A percentile compares a stretch with the other conserved stretches of the same genome.
Conservation (phyloP, 805 yeast species). For the Ogataea populi-albae region DNA sequence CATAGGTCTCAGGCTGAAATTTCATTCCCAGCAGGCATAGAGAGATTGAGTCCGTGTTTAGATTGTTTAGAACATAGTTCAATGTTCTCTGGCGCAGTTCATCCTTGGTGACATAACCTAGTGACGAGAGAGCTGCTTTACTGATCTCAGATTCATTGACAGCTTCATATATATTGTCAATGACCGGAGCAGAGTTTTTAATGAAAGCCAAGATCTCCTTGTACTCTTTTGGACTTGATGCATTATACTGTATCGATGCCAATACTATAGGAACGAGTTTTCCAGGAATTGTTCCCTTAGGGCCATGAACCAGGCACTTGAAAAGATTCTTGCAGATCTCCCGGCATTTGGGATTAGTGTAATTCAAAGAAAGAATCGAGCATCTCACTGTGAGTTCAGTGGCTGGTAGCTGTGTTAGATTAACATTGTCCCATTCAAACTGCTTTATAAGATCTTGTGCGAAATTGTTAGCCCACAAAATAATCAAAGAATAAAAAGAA, state of each 20-base stretch:
- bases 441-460: constrained; percentile 26
- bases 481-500: constrained; percentile 7
- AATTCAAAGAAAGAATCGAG: constrained; percentile 40
- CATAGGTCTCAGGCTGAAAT: constrained; percentile 32
- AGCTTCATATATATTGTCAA: constrained; percentile 32
- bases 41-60: constrained; percentile 54
- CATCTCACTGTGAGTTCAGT: constrained; percentile 45
- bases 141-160: constrained; percentile 40
- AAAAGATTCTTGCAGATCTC: constrained; percentile 40
- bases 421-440: constrained; percentile 37
- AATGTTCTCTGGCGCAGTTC: constrained; percentile 52
- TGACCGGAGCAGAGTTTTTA: constrained; percentile 47
- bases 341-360: constrained; percentile 27
- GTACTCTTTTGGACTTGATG: constrained; percentile 46
- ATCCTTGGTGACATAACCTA: constrained; percentile 46
- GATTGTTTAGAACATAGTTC: constrained; percentile 55
- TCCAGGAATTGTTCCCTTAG: constrained; percentile 48
- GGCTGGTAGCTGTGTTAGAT: constrained; percentile 21
- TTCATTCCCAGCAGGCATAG: constrained; percentile 54
- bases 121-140: constrained; percentile 51
- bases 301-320: constrained; percentile 53
- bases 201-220: constrained; percentile 55
- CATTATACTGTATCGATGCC: constrained; percentile 23
- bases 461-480: constrained; percentile 17
- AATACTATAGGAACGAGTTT: constrained; percentile 46